Percentiles rank a stretch among this genome's conserved stretches.
These are phyloP conservation scores for Ustilago nuda DNA, from an alignment of 1,284 basidiomycete species.

Conservation along the genomic window DNA sequence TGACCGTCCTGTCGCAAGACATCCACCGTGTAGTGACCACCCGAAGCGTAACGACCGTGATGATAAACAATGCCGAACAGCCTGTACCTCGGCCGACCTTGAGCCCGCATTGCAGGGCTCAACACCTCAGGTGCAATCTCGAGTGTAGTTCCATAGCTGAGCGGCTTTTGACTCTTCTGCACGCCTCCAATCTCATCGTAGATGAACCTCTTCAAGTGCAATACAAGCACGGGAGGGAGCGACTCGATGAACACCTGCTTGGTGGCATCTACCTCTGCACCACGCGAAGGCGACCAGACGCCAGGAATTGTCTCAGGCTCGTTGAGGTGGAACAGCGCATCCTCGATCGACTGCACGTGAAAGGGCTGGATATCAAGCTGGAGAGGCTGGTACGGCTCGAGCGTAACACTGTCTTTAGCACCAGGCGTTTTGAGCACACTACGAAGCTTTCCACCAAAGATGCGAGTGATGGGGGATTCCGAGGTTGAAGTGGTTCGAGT, in stretches of 20 bases:
- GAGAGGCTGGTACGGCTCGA: slow-evolving; percentile 92
- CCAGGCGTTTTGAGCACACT: slow-evolving; percentile 84
- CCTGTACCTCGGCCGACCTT: slow-evolving; percentile 77
- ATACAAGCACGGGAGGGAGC: slow-evolving; percentile 84
- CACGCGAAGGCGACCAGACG: slow-evolving; percentile 70
- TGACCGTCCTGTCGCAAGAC: slow-evolving; percentile 82
- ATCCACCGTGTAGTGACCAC: slow-evolving; percentile 95
- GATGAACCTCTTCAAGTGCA: slow-evolving; percentile 92
- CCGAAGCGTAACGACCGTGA: slow-evolving; percentile 88
- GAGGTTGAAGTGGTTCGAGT: slow-evolving; percentile 82
- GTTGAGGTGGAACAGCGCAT: slow-evolving; percentile 83
- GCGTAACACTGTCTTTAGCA: slow-evolving; percentile 84
- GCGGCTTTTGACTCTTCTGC: slow-evolving; percentile 85
- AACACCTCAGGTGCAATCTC: slow-evolving; percentile 74
- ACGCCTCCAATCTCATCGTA: slow-evolving; percentile 87
- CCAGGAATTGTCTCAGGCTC: slow-evolving; percentile 85
- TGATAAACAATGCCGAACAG: slow-evolving; percentile 94
- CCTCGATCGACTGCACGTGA: slow-evolving; percentile 81
- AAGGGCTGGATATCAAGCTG: slow-evolving; percentile 84
- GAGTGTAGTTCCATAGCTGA: slow-evolving; percentile 82
- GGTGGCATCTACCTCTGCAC: slow-evolving; percentile 78
- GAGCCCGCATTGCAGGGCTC: slow-evolving; percentile 48
- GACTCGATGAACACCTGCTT: slow-evolving; percentile 89
- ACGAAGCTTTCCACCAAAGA: slow-evolving; percentile 95
- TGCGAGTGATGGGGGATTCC: slow-evolving; percentile 88